Conservation (phyloP, 306 rosid species). For the Vigna mungo region DNA sequence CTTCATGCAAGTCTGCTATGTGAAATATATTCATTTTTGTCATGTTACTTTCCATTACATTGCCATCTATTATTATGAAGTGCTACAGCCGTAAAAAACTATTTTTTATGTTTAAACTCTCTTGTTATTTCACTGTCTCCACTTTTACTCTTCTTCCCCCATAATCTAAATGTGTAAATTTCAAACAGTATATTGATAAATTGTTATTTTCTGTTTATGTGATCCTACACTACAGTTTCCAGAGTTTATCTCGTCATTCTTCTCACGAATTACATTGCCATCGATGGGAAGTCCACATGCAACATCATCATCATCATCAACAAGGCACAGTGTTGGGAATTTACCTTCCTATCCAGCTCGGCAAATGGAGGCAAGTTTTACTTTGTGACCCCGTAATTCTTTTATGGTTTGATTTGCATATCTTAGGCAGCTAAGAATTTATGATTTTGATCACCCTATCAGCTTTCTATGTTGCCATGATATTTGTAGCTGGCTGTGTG, state of each 20-base stretch:
- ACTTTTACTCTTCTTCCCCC: neutral
- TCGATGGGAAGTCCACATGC: conserved; percentile 64
- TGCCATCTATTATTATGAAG: conserved; percentile 15
- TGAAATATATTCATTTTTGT: conserved; percentile 10
- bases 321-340: conserved; percentile 63
- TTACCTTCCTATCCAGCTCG: conserved; percentile 65
- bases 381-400: conserved; percentile 34
- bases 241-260: conserved; percentile 67
- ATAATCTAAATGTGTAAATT: neutral
- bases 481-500: neutral
- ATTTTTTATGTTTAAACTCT: conserved; percentile 1
- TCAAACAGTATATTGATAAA: conserved; percentile 31
- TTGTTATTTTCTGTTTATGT: conserved; percentile 41
- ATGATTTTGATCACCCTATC: conserved; percentile 18
- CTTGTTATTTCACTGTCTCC: conserved; percentile 16
- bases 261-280: conserved; percentile 80
- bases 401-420: conserved; percentile 12
- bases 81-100: conserved; percentile 4
- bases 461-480: conserved; percentile 2
- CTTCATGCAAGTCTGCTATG: conserved; percentile 6
- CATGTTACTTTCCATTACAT: conserved; percentile 12
- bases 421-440: conserved; percentile 5
- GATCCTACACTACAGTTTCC: conserved; percentile 70
- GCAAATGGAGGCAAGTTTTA: conserved; percentile 78
- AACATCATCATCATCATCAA: conserved; percentile 63